Evolutionary conservation across 2,329 filamentous ascomycete genomes (phyloP), one percentile per base, ranked within the genome.

Genomic region (Exophiala calicioides): DNA sequence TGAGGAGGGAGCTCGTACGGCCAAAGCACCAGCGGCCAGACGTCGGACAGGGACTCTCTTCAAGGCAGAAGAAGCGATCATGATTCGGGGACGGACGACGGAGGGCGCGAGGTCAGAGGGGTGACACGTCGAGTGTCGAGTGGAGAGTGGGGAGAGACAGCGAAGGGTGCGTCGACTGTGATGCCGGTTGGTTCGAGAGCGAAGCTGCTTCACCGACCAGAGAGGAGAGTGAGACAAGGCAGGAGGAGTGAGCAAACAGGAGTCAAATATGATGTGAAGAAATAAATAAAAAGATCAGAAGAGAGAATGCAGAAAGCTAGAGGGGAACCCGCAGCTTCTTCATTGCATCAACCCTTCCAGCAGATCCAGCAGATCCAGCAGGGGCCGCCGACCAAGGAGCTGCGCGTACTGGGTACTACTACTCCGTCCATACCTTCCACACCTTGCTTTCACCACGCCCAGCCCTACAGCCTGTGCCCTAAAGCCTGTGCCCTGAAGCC

Each of bases 11-110:
- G 45, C 44, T 50, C 52, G 52, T 29, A 47, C 52, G 52, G 49
- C 47, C 35, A 47, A 52, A 41, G 53, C 49, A 49, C 53, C 39
- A 15, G 55, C 47, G 49, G 55, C 55, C 49, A 58, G 49, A 45
- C 51, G 46, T 53, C 53, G 48, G 38, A 58, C 37, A 26, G 56
- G 53, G 29, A 49, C 47, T 50, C 53, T 36, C 34, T 53, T 55
- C 49, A 58, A 47, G 15, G 48, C 44, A 43, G 37, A 47, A 30
- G 52, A 55, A 30, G 53, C 50, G 26, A 58, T 44, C 55, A 56
- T 58, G 48, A 37, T 50, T 51, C 27, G 26, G 29, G n/a, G n/a
- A n/a, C n/a, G n/a, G n/a, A n/a, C n/a, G n/a, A n/a, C n/a, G n/a
- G n/a, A 1, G 36, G n/a, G 35, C 24, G 16, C 30, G 26, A n/a